Evolutionary conservation across 768 basidiomycete genomes (phyloP).

Genomic region (Steccherinum ochraceum): DNA sequence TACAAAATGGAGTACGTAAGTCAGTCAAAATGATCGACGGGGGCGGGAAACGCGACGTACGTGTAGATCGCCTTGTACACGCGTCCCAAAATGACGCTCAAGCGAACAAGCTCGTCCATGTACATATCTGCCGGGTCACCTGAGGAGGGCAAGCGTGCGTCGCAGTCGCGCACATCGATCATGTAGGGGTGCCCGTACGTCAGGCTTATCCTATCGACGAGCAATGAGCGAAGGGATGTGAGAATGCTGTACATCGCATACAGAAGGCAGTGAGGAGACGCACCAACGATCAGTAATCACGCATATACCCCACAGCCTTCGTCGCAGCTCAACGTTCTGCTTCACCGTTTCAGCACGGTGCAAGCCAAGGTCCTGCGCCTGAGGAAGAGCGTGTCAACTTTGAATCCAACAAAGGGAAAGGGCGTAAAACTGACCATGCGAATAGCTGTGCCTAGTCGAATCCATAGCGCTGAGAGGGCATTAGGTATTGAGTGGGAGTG

Average conservation of each 20-base stretch:
- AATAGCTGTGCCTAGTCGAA: conserved; percentile 82
- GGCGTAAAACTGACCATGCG: conserved; percentile 67
- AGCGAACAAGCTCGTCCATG: conserved; percentile 85
- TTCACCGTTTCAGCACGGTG: conserved; percentile 88
- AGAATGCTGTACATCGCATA: too few species aligned
- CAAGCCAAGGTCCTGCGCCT: conserved; percentile 96
- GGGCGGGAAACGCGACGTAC: conserved; percentile 26
- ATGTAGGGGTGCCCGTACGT: conserved; percentile 92
- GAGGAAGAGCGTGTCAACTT: conserved; percentile 5
- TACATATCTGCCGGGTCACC: conserved; percentile 76
- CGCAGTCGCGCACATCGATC: conserved; percentile 97
- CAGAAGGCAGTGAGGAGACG: too few species aligned
- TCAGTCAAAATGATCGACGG: conserved; percentile 5
- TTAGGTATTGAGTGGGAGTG: conserved; percentile 87
- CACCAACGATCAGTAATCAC: conserved; percentile 94
- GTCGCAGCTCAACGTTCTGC: conserved; percentile 77
- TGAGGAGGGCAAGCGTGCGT: conserved; percentile 86
- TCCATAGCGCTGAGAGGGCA: conserved; percentile 81
- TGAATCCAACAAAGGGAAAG: conserved; percentile 1
- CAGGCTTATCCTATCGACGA: conserved; percentile 62
- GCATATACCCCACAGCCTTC: conserved; percentile 92
- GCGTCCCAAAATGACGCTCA: conserved; percentile 87
- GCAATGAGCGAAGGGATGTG: too few species aligned
- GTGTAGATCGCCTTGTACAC: conserved; percentile 93
- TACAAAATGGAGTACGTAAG: conserved; percentile 23